Base-by-base conservation (phyloP, 805 yeast genomes). In the Saccharomycopsis vini region DNA sequence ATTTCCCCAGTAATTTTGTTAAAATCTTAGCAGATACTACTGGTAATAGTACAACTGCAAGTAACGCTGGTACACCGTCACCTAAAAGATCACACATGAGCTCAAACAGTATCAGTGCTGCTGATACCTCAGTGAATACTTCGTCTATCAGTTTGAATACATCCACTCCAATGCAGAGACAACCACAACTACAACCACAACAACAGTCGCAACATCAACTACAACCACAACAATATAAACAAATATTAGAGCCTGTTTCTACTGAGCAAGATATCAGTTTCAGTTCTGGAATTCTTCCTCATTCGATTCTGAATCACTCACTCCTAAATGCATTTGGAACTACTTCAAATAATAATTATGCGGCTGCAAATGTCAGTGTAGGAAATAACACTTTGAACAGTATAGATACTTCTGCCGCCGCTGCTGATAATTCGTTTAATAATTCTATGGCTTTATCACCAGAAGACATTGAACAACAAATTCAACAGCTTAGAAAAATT, bases 1-100 rank as follows among this genome's bases (percentile, higher is more conserved):
- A 77, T 38, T 92, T 92, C 56, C 97, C 98, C 1, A 72, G 81
- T 32, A 90, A 89, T 55, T 89, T 81, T 57, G 97, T 88, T 4
- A 78, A 75, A 46, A 56, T 77, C 16, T 53, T 79, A 39, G 72
- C 71, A 53, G 61, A 66, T 3, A 31, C 36, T 61, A 12, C 12
- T 7, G 5, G 16, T 30, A 7, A 7, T n/a, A 13, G 33, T 5
- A 7, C 33, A 30, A 9, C 33, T 5, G 20, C 7, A n/a, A 50
- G 43, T 47, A 54, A 5, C 53, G 54, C 12, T 51, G 54, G 20
- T 37, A 43, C 23, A 28, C 32, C 4, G 15, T 9, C n/a, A n/a
- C n/a, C n/a, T n/a, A n/a, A n/a, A 3, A 5, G 13, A 33, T 19
- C 13, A 22, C 19, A 15, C 26, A 26, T 3, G 37, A 24, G 34